Evolutionary conservation across 306 rosid species (phyloP).

Genomic region (Lathyrus sativus): DNA sequence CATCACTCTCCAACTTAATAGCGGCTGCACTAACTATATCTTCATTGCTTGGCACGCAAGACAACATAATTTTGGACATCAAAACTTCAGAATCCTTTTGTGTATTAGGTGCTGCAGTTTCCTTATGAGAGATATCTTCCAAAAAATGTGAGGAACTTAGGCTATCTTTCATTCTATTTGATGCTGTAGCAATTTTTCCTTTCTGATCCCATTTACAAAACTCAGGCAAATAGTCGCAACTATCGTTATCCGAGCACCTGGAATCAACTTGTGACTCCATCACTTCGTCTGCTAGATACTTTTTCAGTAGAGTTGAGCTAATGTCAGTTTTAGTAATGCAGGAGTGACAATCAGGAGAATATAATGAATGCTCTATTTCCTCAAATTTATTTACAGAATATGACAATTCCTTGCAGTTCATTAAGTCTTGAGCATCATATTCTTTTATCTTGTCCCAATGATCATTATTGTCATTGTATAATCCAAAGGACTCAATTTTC

Average conservation of each 20-base stretch:
- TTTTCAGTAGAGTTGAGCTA: conserved; percentile 23
- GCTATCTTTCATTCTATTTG: conserved; percentile 19
- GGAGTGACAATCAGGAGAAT: conserved; percentile 32
- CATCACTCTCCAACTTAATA: conserved; percentile 30
- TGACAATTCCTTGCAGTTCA: conserved; percentile 27
- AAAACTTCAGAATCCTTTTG: conserved; percentile 24
- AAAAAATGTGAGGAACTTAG: background rate
- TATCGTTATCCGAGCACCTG: conserved; percentile 29
- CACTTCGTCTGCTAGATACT: conserved; percentile 33
- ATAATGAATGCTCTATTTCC: conserved; percentile 39
- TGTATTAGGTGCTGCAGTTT: conserved; percentile 25
- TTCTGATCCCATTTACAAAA: conserved; percentile 57
- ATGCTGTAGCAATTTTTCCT: conserved; percentile 48
- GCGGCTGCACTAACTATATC: conserved; percentile 15
- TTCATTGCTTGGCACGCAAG: conserved; percentile 12
- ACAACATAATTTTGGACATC: conserved; percentile 4
- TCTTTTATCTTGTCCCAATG: conserved; percentile 33
- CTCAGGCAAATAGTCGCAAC: conserved; percentile 34
- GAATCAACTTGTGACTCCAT: conserved; percentile 28
- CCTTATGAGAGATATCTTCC: conserved; percentile 32
- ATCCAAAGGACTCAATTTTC: conserved; percentile 29
- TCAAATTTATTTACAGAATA: conserved; percentile 33
- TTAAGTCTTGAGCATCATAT: conserved; percentile 33
- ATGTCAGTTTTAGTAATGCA: conserved; percentile 12
- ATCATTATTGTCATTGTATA: conserved; percentile 18